These are phyloP conservation scores for Xylariales sp. DNA, from an alignment of 2,329 filamentous ascomycete species.

Conservation along the genomic window DNA sequence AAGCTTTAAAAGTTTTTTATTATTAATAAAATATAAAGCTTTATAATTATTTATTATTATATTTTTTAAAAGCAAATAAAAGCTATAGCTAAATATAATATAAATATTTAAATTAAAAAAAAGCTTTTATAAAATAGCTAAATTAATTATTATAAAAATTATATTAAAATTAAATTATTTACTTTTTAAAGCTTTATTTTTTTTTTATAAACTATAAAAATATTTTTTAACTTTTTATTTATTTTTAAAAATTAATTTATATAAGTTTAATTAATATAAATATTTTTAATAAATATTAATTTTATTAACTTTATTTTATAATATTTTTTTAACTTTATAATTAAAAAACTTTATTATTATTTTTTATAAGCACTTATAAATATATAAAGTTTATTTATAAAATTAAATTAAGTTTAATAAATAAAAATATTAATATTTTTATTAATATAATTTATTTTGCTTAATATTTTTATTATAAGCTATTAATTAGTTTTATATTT, in stretches of 20 bases:
- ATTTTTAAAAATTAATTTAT: too few species aligned
- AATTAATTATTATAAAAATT: background rate
- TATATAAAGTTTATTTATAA: background rate
- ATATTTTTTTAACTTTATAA: background rate
- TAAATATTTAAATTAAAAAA: too few species aligned
- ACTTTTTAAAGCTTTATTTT: too few species aligned
- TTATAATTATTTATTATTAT: background rate
- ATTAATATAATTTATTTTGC: background rate
- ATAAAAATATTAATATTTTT: background rate
- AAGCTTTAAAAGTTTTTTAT: too few species aligned
- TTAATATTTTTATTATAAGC: background rate
- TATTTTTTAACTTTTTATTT: too few species aligned
- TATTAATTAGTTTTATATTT: background rate
- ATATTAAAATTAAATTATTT: background rate
- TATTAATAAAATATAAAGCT: slow-evolving; percentile 12
- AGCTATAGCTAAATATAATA: background rate
- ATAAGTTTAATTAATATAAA: background rate
- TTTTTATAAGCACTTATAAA: background rate
- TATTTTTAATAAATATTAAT: background rate
- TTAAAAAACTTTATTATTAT: background rate
- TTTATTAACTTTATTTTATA: background rate
- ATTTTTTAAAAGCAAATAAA: too few species aligned
- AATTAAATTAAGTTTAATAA: background rate
- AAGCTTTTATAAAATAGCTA: background rate
- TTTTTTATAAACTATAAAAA: too few species aligned